Percentiles rank a stretch among this genome's conserved stretches.
These are phyloP conservation scores for Omphalotus guepiniiformis DNA, from an alignment of 768 basidiomycete genomes.

Conservation along the genomic window DNA sequence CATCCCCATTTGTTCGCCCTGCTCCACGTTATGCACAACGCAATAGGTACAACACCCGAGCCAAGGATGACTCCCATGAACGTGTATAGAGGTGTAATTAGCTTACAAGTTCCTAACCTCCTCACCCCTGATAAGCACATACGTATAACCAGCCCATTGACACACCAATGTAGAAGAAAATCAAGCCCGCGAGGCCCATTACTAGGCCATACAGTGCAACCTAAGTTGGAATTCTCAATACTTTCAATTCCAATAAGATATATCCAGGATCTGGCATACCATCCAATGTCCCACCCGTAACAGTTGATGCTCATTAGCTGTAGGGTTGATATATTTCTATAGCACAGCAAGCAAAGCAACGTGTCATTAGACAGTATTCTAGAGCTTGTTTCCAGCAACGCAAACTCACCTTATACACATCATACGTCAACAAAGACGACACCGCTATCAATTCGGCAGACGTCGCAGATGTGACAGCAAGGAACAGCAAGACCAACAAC, in stretches of 20 bases:
- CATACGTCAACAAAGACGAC: conserved; percentile 78
- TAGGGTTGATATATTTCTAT: conserved; percentile 75
- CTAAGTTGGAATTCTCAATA: conserved; percentile 23
- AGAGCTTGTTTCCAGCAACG: not conserved
- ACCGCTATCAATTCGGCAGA: conserved; percentile 92
- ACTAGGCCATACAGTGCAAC: conserved; percentile 68
- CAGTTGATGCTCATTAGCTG: conserved; percentile 72
- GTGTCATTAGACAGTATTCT: not conserved
- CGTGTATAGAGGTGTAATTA: conserved; percentile 42
- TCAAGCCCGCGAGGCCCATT: conserved; percentile 78
- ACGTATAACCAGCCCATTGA: conserved; percentile 95
- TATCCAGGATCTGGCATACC: conserved; percentile 40
- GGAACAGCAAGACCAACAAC: conserved; percentile 76
- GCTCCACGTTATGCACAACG: conserved; percentile 79
- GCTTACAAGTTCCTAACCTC: not conserved
- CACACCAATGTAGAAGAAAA: conserved; percentile 88
- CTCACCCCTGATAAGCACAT: conserved; percentile 28
- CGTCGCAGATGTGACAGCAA: conserved; percentile 83
- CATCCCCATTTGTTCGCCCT: conserved; percentile 86
- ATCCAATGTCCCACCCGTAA: conserved; percentile 64
- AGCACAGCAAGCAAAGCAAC: not conserved
- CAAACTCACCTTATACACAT: conserved; percentile 65
- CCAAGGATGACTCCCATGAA: conserved; percentile 89
- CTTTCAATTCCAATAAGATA: not conserved
- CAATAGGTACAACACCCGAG: conserved; percentile 83